Evolutionary conservation across 331 rosid species (phyloP).

Genomic region (Spiraea crenata): DNA sequence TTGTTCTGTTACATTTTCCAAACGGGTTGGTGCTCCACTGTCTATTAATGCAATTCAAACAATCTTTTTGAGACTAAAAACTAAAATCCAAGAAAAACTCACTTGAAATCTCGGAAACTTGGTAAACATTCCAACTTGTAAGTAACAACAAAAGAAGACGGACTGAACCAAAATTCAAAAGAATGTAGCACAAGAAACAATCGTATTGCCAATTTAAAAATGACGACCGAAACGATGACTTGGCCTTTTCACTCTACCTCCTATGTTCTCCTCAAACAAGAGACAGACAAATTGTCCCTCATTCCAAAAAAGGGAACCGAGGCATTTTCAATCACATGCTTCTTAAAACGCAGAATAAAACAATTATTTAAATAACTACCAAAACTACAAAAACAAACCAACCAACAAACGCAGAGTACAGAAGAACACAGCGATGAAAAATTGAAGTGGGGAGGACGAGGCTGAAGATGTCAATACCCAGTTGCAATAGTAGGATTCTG

Average conservation of each 20-base stretch:
- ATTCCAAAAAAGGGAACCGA: neutral
- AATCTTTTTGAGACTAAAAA: neutral
- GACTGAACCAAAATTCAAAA: neutral
- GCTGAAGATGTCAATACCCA: conserved; percentile 68
- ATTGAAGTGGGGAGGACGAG: too few relatives aligned
- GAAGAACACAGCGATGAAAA: too few relatives aligned
- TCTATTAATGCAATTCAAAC: too few relatives aligned
- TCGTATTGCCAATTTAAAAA: conserved; percentile 54
- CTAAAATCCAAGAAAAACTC: too few relatives aligned
- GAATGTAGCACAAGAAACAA: conserved; percentile 77
- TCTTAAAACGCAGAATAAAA: too few relatives aligned
- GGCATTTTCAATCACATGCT: too few relatives aligned
- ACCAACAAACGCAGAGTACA: neutral
- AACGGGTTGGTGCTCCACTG: too few relatives aligned
- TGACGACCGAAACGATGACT: conserved; percentile 91
- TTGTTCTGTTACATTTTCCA: too few relatives aligned
- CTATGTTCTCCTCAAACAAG: conserved; percentile 31
- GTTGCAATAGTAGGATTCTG: conserved; percentile 72
- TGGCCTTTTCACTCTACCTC: conserved; percentile 59
- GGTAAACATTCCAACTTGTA: neutral
- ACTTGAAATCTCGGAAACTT: too few relatives aligned
- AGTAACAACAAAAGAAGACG: neutral
- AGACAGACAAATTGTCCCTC: conserved; percentile 38
- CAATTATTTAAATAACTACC: neutral
- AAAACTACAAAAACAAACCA: neutral